Percentiles rank a stretch among this genome's conserved stretches.
Evolutionary conservation across 108 stramenopile genomes (phyloP).

Genomic region (Chaetoceros tenuissimus): DNA sequence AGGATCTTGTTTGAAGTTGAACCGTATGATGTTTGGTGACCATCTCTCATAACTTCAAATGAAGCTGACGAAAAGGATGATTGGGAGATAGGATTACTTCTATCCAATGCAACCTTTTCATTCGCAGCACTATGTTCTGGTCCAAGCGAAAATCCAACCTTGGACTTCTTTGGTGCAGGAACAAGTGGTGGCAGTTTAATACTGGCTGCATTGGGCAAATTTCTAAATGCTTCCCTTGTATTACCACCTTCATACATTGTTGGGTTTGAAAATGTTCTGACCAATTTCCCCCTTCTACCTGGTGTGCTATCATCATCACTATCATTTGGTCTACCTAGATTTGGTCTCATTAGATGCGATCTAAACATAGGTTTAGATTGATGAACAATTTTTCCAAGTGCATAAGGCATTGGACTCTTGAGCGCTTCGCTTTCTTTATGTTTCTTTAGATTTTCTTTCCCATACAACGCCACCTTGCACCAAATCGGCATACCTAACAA

Average conservation of each 20-base stretch:
- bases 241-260: background rate
- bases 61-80: background rate
- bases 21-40: background rate
- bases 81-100: background rate
- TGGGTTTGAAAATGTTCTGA: background rate
- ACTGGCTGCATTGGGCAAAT: background rate
- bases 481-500: conserved; percentile 58
- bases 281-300: background rate
- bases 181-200: background rate
- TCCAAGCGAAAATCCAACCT: background rate
- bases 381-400: background rate
- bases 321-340: background rate
- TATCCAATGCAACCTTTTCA: background rate
- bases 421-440: conserved; percentile 48
- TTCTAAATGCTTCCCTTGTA: background rate
- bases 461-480: conserved; percentile 45
- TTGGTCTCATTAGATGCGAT: background rate
- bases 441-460: conserved; percentile 30
- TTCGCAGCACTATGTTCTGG: background rate
- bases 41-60: background rate
- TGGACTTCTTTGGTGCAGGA: background rate
- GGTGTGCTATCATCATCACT: background rate
- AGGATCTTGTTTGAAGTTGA: too few relatives aligned
- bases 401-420: conserved; percentile 36
- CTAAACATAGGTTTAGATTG: background rate